Evolutionary conservation across 2,329 filamentous ascomycete genomes (phyloP), one percentile per base, ranked within the genome.

Genomic region (Diaporthe capsici): DNA sequence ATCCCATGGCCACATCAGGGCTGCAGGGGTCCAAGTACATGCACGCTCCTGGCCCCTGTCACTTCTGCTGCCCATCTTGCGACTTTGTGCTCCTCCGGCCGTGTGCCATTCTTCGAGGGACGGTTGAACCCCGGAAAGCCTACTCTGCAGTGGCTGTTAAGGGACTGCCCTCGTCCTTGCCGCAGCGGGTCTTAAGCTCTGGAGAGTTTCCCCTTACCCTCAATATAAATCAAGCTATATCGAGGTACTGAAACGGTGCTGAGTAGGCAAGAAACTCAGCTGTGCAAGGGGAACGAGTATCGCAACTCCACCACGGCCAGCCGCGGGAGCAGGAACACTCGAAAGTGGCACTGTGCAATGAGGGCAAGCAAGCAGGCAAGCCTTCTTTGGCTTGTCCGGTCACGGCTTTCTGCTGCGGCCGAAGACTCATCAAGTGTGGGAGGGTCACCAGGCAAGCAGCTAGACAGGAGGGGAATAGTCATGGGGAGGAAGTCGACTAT

Each of bases 1-100:
- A 68, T 77, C 76, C 76, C 76, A 77, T 77, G 53, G 49, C 47
- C 53, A 67, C 53, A 51, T 39, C 74, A 71, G 47, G 60, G 67
- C 58, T 58, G 60, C 68, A 63, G 68, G 49, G 53, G 57, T 42
- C 39, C 65, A 74, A 47, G 39, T 63, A 37, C 71, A 55, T 47
- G 68, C 28, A 58, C 42, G 55, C 37, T 53, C 39, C 31, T 73
- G 70, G 63, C 44, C 42, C 70, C 20, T 58, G 47, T 60, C 39
- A 15, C 51, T 75, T 42, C 22, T 44, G 53, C 57, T 72, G 70
- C 65, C 65, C 61, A 34, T 44, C 44, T 44, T 49, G 57, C n/a
- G 49, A 53, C 71, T 63, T n/a, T 53, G 58, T 37, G 25, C 55
- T n/a, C 25, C 51, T n/a, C 25, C 51, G 58, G 47, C n/a, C 58